phyloP scores from a whole-genome alignment of 2,329 filamentous ascomycete species.

The Pseudogymnoascus sp. region DNA sequence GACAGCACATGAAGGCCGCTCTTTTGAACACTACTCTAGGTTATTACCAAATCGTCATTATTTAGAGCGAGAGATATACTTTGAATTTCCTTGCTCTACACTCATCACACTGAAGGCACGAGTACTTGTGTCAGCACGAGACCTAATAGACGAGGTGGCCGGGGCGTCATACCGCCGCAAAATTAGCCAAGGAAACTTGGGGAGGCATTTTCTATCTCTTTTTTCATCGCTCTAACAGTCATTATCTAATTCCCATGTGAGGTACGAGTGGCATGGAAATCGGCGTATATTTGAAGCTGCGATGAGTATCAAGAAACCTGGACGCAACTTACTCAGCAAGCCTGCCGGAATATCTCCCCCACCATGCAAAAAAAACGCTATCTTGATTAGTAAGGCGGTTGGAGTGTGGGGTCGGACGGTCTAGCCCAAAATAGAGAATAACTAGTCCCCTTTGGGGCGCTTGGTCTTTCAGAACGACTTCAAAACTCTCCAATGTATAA shows the following conservation, averaged over 20 bases:
- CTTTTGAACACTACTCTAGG: conserved; percentile 34
- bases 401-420: too few relatives aligned
- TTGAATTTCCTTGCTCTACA: conserved; percentile 16
- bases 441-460: too few relatives aligned
- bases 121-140: background rate
- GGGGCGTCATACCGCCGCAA: background rate
- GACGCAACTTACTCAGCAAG: background rate
- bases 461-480: background rate
- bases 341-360: background rate
- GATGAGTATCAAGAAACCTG: background rate
- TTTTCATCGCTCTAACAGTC: background rate
- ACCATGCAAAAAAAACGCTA: too few relatives aligned
- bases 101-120: conserved; percentile 13
- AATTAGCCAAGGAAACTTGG: background rate
- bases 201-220: background rate
- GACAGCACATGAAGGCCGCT: conserved; percentile 33
- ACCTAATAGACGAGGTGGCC: background rate
- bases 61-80: background rate
- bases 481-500: background rate
- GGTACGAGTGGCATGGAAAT: background rate
- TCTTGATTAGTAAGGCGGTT: too few relatives aligned
- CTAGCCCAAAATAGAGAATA: too few relatives aligned
- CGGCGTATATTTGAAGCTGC: background rate
- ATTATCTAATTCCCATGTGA: background rate
- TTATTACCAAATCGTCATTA: background rate